Base-by-base conservation (phyloP, 2,329 filamentous ascomycete genomes). In the Pseudocercospora fuligena region DNA sequence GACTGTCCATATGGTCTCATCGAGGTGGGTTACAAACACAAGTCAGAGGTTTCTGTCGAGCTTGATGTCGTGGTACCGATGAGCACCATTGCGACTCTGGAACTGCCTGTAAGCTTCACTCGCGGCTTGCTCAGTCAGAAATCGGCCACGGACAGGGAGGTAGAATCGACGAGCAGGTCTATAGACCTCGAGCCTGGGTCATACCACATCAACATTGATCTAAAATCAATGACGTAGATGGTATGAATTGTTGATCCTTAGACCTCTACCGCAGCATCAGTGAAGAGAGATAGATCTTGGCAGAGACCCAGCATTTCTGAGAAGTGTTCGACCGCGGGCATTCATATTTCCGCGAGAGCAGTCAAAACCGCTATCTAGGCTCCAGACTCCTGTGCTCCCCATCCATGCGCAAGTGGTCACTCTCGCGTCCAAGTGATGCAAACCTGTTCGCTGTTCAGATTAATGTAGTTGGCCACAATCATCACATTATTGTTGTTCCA, bases 1-100 rank as follows among this genome's bases (percentile, higher is more conserved):
- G 77, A 81, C 21, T 81, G 76, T 56, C 80, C 80, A 0, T 82
- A 81, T 69, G 80, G 70, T 5, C 67, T 70, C 53, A 81, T 81
- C 29, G 68, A 70, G 49, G 71, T 78, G 8, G 33, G 12, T 8
- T 58, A 53, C 25, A 6, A n/a, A 12, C 49, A 49, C 43, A 27
- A 43, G 16, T 5, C 40, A 1, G 14, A 53, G 8, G 64, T 19
- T 29, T 33, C 21, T 8, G 23, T 36, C n/a, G 21, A 47, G 21
- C 19, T 61, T 14, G 19, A 66, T 16, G 19, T 66, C 7, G 47
- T 31, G 23, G 49, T 62, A 14, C 56, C 63, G 12, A 43, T 65
- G 23, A 46, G 56, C 40, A 65, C 63, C 3, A 29, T 40, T 27
- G 36, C 23, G 25, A 53, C 21, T 9, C 33, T 65, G n/a, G 53